Conservation (phyloP, 331 rosid genomes). For the Telfairia occidentalis region DNA sequence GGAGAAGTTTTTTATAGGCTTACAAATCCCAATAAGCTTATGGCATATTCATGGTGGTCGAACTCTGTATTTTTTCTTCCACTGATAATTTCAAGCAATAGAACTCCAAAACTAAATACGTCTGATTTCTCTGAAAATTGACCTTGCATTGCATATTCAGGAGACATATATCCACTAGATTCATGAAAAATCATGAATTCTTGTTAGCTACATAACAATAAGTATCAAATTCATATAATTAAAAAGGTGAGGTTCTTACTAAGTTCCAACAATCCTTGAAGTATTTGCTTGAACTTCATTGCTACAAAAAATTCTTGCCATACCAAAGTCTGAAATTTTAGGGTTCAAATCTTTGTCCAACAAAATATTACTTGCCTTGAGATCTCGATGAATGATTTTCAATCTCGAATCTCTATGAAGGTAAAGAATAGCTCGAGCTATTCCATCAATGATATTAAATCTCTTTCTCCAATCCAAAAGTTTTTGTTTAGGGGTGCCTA, state of each 20-base stretch:
- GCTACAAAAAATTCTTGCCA: neutral
- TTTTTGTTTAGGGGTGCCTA: neutral
- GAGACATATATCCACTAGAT: neutral
- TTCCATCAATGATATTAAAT: neutral
- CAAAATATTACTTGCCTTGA: neutral
- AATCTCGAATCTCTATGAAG: neutral
- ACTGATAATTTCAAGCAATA: neutral
- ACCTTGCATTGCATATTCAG: neutral
- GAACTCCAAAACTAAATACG: neutral
- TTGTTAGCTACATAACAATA: neutral
- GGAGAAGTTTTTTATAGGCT: neutral
- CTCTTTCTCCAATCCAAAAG: neutral
- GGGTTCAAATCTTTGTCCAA: neutral
- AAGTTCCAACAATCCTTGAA: neutral
- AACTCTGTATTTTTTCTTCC: neutral
- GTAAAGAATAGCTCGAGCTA: neutral
- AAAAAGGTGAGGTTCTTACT: neutral
- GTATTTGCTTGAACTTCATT: neutral
- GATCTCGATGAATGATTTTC: constrained; percentile 1
- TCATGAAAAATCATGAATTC: neutral
- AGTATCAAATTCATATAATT: neutral
- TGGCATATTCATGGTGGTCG: neutral
- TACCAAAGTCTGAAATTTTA: constrained; percentile 3
- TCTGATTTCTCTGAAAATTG: constrained; percentile 1
- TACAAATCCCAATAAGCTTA: neutral